Conservation (phyloP, 306 rosid species). For the Castanea crenata region DNA sequence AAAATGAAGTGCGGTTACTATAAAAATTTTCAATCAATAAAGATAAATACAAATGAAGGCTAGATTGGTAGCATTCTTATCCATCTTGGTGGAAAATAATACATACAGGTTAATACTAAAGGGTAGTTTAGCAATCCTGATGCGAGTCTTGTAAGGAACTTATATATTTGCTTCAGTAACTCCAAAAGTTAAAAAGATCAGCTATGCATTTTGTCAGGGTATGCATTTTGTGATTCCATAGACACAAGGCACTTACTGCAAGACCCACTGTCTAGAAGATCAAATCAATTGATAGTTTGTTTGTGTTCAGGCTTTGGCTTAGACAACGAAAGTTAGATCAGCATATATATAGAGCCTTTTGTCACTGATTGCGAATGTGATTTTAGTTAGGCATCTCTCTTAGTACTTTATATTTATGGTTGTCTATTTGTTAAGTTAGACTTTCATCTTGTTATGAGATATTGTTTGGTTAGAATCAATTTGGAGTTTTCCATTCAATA, state of each 20-base stretch:
- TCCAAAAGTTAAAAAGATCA: no score
- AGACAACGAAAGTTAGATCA: constrained; percentile 50
- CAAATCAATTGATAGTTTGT: constrained; percentile 50
- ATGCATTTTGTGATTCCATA: no score
- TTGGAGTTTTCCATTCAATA: constrained; percentile 34
- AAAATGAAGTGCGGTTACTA: no score
- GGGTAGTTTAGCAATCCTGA: no score
- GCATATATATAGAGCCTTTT: constrained; percentile 41
- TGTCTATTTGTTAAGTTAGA: constrained; percentile 41
- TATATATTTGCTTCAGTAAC: no score
- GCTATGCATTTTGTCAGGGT: no score
- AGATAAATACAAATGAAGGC: no score
- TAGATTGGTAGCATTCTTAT: no score
- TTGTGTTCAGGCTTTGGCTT: constrained; percentile 29
- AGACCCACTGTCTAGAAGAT: constrained; percentile 50
- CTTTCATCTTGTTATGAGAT: constrained; percentile 25
- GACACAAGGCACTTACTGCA: constrained; percentile 37
- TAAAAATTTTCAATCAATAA: no score
- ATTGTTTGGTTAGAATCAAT: constrained; percentile 31
- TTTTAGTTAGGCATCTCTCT: constrained; percentile 33
- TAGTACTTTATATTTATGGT: constrained; percentile 14
- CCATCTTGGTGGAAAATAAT: no score
- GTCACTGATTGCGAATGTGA: constrained; percentile 19
- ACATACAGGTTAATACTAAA: no score
- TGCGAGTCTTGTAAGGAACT: no score